phyloP scores from a whole-genome alignment of 2,329 filamentous ascomycete species.

The Aphanoascus verrucosus region DNA sequence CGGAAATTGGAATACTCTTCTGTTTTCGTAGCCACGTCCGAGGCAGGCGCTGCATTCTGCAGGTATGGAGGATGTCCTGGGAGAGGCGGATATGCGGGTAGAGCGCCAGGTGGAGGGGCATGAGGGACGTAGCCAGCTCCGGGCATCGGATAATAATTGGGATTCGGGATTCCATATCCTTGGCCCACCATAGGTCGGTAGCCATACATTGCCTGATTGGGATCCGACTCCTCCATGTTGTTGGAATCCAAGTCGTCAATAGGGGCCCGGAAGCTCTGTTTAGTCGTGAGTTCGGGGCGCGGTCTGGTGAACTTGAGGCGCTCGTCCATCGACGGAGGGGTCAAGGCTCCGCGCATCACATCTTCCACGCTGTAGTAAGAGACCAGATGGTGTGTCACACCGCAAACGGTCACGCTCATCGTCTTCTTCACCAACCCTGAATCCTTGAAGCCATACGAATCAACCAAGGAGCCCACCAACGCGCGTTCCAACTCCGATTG shows the following conservation, averaged over 20 bases:
- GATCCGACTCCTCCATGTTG: conserved; percentile 31
- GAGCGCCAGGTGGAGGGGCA: conserved; percentile 26
- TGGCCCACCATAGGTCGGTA: conserved; percentile 32
- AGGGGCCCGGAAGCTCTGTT: conserved; percentile 56
- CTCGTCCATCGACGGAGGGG: conserved; percentile 48
- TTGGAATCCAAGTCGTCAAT: conserved; percentile 50
- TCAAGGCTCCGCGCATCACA: conserved; percentile 52
- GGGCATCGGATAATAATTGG: conserved; percentile 30
- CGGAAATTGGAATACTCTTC: conserved; percentile 32
- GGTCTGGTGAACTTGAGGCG: conserved; percentile 43
- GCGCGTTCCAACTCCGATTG: conserved; percentile 44
- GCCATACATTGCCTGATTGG: conserved; percentile 31
- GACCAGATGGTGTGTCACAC: conserved; percentile 72
- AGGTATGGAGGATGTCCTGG: conserved; percentile 26
- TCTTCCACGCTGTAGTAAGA: conserved; percentile 81
- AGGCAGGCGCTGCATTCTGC: conserved; percentile 25
- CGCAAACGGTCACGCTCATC: conserved; percentile 65
- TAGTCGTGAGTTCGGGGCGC: conserved; percentile 47
- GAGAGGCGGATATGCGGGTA: conserved; percentile 25
- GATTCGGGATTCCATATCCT: conserved; percentile 26
- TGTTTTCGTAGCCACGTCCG: conserved; percentile 26
- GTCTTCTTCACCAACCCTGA: conserved; percentile 85
- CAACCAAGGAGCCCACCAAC: conserved; percentile 72
- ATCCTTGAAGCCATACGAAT: conserved; percentile 78
- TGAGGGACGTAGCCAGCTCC: conserved; percentile 26